Evolutionary conservation across 495 filamentous ascomycete genomes (phyloP).

Genomic region (Lophiostoma macrostomum): DNA sequence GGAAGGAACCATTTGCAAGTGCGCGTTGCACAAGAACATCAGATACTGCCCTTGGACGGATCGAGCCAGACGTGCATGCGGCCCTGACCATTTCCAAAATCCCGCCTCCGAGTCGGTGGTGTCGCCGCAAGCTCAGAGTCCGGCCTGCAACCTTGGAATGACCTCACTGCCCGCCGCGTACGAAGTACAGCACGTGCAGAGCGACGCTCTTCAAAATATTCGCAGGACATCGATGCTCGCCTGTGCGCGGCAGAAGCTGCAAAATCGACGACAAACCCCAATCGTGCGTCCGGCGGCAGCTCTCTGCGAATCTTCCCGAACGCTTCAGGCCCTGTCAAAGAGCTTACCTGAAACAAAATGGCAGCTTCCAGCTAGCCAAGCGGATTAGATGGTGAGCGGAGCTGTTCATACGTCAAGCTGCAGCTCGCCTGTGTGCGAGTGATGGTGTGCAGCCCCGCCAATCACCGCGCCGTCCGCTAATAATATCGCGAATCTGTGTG

Average conservation of each 20-base stretch:
- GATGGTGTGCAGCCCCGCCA: slow-evolving; percentile 8
- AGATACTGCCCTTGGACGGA: slow-evolving; percentile 28
- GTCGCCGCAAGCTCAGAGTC: not conserved
- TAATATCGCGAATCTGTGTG: not conserved
- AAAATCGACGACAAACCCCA: not conserved
- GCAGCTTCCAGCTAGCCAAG: not conserved
- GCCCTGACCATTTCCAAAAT: slow-evolving; percentile 8
- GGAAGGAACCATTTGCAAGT: slow-evolving; percentile 2
- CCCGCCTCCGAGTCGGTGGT: not conserved
- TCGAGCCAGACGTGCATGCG: slow-evolving; percentile 24
- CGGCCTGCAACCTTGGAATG: slow-evolving; percentile 5
- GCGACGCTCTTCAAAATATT: not conserved
- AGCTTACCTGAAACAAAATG: slow-evolving; percentile 14
- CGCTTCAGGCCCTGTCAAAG: slow-evolving; percentile 7
- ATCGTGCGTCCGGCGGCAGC: not conserved
- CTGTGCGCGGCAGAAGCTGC: not conserved
- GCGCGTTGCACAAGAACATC: slow-evolving; percentile 17
- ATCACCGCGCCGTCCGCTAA: not conserved
- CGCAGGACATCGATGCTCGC: not conserved
- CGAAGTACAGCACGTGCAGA: slow-evolving; percentile 19
- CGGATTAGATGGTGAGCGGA: not conserved
- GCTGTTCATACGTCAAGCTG: slow-evolving; percentile 17
- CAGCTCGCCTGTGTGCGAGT: slow-evolving; percentile 4
- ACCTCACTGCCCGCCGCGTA: slow-evolving; percentile 6
- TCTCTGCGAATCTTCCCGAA: not conserved